Percentiles rank a stretch among this genome's conserved stretches.
Conservation (phyloP, 352 stramenopile genomes). For the Albugo candida region DNA sequence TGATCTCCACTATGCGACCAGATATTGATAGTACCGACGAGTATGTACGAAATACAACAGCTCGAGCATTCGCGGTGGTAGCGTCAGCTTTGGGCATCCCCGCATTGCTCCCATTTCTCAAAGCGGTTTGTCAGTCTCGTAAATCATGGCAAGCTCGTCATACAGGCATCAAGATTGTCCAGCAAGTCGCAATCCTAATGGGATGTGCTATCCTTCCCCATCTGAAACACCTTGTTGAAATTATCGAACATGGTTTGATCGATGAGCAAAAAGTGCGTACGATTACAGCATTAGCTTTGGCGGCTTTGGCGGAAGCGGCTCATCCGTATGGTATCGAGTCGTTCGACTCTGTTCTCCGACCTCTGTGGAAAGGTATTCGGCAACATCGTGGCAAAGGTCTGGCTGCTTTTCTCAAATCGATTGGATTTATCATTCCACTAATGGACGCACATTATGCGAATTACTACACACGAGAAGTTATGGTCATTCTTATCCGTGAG, state of each 20-base stretch:
- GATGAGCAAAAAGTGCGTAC: slow-evolving; percentile 97
- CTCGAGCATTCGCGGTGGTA: slow-evolving; percentile 96
- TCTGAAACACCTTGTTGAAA: slow-evolving; percentile 94
- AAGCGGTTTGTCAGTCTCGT: slow-evolving; percentile 94
- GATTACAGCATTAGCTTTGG: slow-evolving; percentile 96
- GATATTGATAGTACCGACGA: slow-evolving; percentile 99
- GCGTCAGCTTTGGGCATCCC: slow-evolving; percentile 95
- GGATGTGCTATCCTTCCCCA: slow-evolving; percentile 96
- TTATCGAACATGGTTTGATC: slow-evolving; percentile 93
- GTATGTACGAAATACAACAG: slow-evolving; percentile 98
- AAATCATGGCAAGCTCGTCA: slow-evolving; percentile 98
- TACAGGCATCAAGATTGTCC: slow-evolving; percentile 99
- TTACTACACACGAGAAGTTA: slow-evolving; percentile 98
- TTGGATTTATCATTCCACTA: slow-evolving; percentile 98
- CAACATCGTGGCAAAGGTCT: slow-evolving; percentile 96
- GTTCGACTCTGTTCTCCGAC: slow-evolving; percentile 96
- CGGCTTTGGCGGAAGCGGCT: slow-evolving; percentile 91
- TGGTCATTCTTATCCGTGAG: slow-evolving; percentile 97
- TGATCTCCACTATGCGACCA: slow-evolving; percentile 98
- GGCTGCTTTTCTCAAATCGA: slow-evolving; percentile 96
- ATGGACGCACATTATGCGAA: slow-evolving; percentile 99
- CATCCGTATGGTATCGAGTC: slow-evolving; percentile 99
- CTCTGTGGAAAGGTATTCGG: slow-evolving; percentile 94
- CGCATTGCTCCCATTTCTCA: slow-evolving; percentile 95
- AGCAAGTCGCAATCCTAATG: slow-evolving; percentile 98